These are phyloP conservation scores for Yamadazyma takamatsuzukensis DNA, from an alignment of 805 yeast genomes.

Conservation along the genomic window DNA sequence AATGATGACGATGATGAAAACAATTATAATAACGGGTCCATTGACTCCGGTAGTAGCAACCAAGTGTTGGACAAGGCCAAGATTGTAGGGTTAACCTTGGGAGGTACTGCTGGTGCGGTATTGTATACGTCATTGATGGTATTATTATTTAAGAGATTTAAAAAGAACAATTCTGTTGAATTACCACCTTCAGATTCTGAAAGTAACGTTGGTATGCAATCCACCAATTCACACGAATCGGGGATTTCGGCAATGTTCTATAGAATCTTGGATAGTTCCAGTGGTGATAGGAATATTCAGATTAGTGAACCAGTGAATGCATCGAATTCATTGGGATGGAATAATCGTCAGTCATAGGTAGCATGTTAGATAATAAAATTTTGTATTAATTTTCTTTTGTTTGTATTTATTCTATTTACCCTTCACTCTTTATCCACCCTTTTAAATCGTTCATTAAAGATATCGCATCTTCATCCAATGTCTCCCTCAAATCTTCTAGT, in stretches of 20 bases:
- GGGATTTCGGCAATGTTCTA: conserved; percentile 28
- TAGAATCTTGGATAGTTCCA: conserved; percentile 15
- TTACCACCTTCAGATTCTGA: conserved; percentile 41
- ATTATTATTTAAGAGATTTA: conserved; percentile 49
- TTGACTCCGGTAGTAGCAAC: conserved; percentile 20
- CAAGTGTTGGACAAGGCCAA: conserved; percentile 29
- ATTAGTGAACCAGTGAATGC: conserved; percentile 70
- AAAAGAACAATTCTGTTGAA: conserved; percentile 36
- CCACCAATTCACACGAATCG: conserved; percentile 13
- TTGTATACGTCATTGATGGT: conserved; percentile 61
- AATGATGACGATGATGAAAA: conserved; percentile 11
- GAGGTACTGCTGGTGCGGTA: conserved; percentile 75
- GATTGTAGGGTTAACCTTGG: conserved; percentile 77
- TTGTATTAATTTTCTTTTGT: background rate
- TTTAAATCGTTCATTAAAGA: conserved; percentile 40
- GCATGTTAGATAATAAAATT: conserved; percentile 2
- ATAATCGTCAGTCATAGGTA: conserved; percentile 1
- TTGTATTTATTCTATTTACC: conserved; percentile 5
- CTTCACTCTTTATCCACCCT: conserved; percentile 14
- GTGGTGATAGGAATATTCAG: conserved; percentile 17
- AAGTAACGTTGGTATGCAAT: conserved; percentile 25
- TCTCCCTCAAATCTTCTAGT: conserved; percentile 46
- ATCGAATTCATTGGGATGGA: conserved; percentile 72
- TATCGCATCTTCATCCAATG: conserved; percentile 47
- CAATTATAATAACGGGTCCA: conserved; percentile 29